Conservation (phyloP, 345 rosid species). For the Leavenworthia alabamica region DNA sequence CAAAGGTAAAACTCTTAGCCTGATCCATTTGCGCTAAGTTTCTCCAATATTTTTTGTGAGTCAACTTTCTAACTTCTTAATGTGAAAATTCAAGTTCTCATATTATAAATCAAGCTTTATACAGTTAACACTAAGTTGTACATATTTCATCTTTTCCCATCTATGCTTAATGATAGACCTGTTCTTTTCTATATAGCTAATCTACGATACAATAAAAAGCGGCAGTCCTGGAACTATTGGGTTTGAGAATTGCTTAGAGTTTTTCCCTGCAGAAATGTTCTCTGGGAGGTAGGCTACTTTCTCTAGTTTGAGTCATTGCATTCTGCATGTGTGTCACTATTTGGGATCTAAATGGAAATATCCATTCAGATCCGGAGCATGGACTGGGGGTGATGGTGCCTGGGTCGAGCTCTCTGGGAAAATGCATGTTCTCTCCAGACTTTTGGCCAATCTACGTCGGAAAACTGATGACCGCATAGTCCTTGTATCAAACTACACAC, state of each 20-base stretch:
- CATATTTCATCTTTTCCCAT: neutral
- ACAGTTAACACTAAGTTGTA: neutral
- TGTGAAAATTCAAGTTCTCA: constrained; percentile 1
- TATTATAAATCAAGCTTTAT: neutral
- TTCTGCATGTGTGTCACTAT: constrained; percentile 3
- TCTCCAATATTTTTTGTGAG: neutral
- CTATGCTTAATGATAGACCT: constrained; percentile 3
- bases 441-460: constrained; percentile 72
- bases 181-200: constrained; percentile 52
- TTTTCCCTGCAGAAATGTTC: constrained; percentile 90
- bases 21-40: constrained; percentile 2
- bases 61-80: constrained; percentile 12
- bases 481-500: constrained; percentile 96
- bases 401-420: constrained; percentile 99
- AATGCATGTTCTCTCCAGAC: constrained; percentile 93
- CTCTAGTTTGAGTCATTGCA: neutral
- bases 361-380: constrained; percentile 73
- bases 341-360: constrained; percentile 13
- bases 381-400: constrained; percentile 92
- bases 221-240: constrained; percentile 75
- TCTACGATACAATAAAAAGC: constrained; percentile 77
- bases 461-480: constrained; percentile 90
- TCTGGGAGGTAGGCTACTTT: constrained; percentile 66
- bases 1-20: constrained; percentile 54
- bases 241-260: constrained; percentile 77